phyloP scores from a whole-genome alignment of 306 rosid genomes.

The Prunus mira region DNA sequence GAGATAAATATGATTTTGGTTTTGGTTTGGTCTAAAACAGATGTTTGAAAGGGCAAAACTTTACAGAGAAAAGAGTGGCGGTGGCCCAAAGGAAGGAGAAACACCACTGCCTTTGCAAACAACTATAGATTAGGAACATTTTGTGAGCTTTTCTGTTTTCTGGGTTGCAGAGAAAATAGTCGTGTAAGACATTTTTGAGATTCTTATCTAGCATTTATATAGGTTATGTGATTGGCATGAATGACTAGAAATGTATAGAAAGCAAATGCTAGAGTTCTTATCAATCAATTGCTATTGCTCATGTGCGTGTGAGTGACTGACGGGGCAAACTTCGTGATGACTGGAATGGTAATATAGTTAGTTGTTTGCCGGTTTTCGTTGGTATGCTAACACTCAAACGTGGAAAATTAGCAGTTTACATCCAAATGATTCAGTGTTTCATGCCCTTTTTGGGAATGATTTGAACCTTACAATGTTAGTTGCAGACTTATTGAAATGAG shows the following conservation, averaged over 20 bases:
- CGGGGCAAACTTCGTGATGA: not conserved
- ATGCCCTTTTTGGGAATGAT: not conserved
- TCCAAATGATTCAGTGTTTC: not conserved
- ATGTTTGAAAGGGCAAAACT: slow-evolving; percentile 30
- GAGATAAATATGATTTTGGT: not conserved
- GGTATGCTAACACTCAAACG: not conserved
- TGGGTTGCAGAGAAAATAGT: slow-evolving; percentile 1
- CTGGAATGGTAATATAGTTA: not conserved
- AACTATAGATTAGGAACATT: slow-evolving; percentile 25
- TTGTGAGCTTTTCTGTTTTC: slow-evolving; percentile 7
- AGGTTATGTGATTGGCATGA: not conserved
- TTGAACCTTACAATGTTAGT: not conserved
- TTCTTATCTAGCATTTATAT: not conserved
- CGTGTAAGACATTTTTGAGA: not conserved
- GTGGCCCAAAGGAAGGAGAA: slow-evolving; percentile 28
- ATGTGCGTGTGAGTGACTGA: not conserved
- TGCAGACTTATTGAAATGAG: not conserved
- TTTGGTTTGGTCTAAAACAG: slow-evolving; percentile 33
- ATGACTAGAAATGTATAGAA: not conserved
- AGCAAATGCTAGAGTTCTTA: not conserved
- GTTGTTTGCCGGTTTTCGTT: not conserved
- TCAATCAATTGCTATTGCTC: not conserved
- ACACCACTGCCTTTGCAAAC: slow-evolving; percentile 28
- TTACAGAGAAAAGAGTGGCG: slow-evolving; percentile 18
- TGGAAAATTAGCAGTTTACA: not conserved